Evolutionary conservation across 1,139 yeast genomes (phyloP).

Genomic region (Debaryomycetaceae sp.): DNA sequence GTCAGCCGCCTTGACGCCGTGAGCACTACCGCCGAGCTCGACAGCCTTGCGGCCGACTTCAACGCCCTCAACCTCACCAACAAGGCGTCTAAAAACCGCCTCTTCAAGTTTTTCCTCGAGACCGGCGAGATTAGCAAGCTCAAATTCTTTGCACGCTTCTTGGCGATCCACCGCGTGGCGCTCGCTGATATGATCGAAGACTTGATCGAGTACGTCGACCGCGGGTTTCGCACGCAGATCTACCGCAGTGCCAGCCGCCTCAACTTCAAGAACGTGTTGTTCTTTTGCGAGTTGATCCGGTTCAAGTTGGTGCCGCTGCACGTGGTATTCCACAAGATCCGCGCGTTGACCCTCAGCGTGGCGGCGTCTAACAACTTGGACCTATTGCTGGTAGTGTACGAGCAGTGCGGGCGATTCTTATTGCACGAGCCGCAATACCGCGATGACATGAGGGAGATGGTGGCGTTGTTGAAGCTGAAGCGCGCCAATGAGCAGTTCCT

Average conservation of each 20-base stretch:
- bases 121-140: conserved; percentile 42
- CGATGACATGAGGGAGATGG: conserved; percentile 59
- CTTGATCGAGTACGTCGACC: conserved; percentile 53
- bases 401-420: conserved; percentile 68
- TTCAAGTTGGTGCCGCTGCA: conserved; percentile 72
- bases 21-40: conserved; percentile 48
- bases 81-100: conserved; percentile 66
- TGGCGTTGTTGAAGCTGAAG: conserved; percentile 50
- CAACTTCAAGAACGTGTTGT: conserved; percentile 54
- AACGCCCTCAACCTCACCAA: conserved; percentile 53
- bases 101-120: conserved; percentile 52
- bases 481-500: conserved; percentile 49
- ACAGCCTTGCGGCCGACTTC: conserved; percentile 53
- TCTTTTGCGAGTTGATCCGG: conserved; percentile 72
- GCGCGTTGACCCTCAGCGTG: conserved; percentile 50
- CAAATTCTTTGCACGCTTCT: conserved; percentile 58
- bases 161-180: conserved; percentile 51
- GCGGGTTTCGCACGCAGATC: conserved; percentile 57
- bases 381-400: conserved; percentile 62
- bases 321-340: conserved; percentile 67
- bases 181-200: conserved; percentile 54
- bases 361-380: conserved; percentile 59
- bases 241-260: conserved; percentile 40
- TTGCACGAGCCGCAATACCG: conserved; percentile 58
- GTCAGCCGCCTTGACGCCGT: conserved; percentile 42